Percentiles rank a stretch among this genome's conserved stretches.
Evolutionary conservation across 169 alveolate species (phyloP).

Genomic region (Amoebophrya sp.): DNA sequence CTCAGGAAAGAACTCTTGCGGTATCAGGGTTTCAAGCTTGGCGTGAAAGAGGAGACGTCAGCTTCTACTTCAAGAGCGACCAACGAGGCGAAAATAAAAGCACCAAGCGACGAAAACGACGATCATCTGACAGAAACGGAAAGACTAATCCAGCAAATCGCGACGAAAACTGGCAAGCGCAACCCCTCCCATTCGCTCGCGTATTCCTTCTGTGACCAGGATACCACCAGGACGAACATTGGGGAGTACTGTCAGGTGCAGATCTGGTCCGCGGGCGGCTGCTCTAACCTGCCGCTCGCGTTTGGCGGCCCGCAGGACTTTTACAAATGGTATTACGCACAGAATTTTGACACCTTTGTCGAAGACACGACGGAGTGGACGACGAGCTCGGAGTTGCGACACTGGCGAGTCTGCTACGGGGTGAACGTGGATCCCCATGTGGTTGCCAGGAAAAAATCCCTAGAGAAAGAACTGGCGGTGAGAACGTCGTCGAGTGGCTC

Average conservation of each 20-base stretch:
- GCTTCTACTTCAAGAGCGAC: too few relatives aligned
- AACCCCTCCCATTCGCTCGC: neutral
- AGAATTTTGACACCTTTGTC: neutral
- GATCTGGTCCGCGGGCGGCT: neutral
- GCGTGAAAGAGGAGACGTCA: neutral
- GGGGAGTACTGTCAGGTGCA: neutral
- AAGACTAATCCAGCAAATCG: neutral
- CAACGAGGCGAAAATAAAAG: too few relatives aligned
- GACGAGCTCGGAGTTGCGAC: neutral
- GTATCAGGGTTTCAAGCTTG: neutral
- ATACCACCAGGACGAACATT: neutral
- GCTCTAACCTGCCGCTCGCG: neutral
- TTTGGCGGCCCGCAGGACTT: neutral
- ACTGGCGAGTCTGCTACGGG: neutral
- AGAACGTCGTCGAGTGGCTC: neutral
- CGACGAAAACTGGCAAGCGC: neutral
- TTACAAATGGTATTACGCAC: neutral
- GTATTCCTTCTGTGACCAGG: neutral
- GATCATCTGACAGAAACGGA: neutral
- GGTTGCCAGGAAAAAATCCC: neutral
- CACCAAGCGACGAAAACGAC: neutral
- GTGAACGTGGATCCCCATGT: neutral
- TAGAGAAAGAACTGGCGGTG: too few relatives aligned
- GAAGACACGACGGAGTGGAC: neutral
- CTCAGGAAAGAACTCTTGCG: neutral